Evolutionary conservation across 2,329 filamentous ascomycete genomes (phyloP).

Genomic region (Fusarium tupiense): DNA sequence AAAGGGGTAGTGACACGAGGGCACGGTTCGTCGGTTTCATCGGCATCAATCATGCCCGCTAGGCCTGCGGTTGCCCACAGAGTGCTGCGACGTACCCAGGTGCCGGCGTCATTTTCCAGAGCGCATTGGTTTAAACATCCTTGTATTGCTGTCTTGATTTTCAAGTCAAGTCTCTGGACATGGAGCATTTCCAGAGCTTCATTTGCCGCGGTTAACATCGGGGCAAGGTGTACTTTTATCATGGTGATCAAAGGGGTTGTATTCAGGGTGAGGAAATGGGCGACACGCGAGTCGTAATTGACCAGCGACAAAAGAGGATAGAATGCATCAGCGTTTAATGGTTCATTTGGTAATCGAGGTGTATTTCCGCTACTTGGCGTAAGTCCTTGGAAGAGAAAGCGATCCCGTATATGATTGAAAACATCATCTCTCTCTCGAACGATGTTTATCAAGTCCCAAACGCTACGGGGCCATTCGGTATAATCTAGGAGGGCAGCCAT

Average conservation of each 20-base stretch:
- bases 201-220: not conserved
- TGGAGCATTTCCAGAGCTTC: not conserved
- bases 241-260: not conserved
- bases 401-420: not conserved
- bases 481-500: not conserved
- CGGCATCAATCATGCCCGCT: not conserved
- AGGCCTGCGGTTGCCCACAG: not conserved
- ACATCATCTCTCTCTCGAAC: not conserved
- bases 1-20: not conserved
- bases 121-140: not conserved
- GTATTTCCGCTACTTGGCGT: accelerated
- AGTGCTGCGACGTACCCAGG: not conserved
- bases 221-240: not conserved
- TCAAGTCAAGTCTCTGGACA: not conserved
- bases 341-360: not conserved
- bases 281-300: not conserved
- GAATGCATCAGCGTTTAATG: not conserved
- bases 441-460: not conserved
- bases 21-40: not conserved
- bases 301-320: not conserved
- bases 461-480: not conserved
- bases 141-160: not conserved
- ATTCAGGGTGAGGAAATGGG: not conserved
- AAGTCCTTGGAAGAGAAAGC: not conserved
- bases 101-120: not conserved